Conservation (phyloP, 257 asterid species). For the Paulownia fortunei region DNA sequence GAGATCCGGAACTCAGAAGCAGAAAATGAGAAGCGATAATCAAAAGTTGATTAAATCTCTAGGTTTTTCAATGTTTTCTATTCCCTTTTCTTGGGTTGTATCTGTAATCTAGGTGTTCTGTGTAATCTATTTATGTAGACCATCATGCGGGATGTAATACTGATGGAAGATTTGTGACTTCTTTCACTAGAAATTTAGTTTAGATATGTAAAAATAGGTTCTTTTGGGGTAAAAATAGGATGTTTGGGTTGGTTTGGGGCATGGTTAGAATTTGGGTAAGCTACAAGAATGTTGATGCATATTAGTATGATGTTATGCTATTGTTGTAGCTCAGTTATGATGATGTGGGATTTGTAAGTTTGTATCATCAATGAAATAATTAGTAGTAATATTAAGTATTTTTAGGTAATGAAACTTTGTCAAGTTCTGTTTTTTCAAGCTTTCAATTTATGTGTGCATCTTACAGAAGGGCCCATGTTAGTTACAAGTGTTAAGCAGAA, state of each 20-base stretch:
- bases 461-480: no score
- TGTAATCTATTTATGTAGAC: slow-evolving; percentile 23
- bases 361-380: neutral
- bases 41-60: neutral
- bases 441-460: neutral
- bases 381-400: neutral
- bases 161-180: slow-evolving; percentile 8
- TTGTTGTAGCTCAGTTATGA: slow-evolving; percentile 21
- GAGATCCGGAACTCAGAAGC: slow-evolving; percentile 27
- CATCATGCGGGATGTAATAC: neutral
- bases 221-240: neutral
- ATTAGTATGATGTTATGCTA: neutral
- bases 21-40: slow-evolving; percentile 7
- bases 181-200: neutral
- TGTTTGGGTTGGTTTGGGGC: neutral
- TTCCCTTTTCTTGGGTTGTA: neutral
- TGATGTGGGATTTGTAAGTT: neutral
- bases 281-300: neutral
- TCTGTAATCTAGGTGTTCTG: neutral
- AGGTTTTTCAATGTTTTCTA: neutral
- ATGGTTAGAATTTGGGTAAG: slow-evolving; percentile 2
- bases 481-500: neutral
- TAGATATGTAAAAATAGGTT: slow-evolving; percentile 19
- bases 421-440: neutral
- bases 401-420: neutral